Conservation (phyloP, 2,329 filamentous ascomycete species). For the Xylaria sp. region DNA sequence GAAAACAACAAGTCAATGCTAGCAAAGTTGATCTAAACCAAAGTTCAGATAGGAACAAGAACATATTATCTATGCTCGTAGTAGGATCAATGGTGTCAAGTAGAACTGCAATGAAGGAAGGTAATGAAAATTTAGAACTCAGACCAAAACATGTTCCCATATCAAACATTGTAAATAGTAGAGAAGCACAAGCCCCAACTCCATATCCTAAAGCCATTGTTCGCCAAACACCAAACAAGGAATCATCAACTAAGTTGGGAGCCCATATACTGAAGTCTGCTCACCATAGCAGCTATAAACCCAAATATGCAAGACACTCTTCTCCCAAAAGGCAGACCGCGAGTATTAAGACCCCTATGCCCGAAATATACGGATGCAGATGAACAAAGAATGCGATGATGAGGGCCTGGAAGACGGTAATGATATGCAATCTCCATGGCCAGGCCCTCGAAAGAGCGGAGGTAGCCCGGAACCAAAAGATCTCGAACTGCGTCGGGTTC, state of each 20-base stretch:
- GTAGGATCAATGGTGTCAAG: too few species aligned
- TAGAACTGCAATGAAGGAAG: too few species aligned
- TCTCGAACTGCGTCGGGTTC: conserved; percentile 6
- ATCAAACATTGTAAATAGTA: background rate
- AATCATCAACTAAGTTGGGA: too few species aligned
- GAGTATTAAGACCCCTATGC: background rate
- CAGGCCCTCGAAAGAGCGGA: background rate
- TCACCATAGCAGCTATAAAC: too few species aligned
- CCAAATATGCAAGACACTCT: background rate
- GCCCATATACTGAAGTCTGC: too few species aligned
- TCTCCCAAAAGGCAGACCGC: background rate
- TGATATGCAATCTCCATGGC: conserved; percentile 4
- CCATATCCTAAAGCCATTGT: background rate
- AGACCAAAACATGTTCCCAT: background rate
- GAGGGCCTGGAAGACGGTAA: background rate
- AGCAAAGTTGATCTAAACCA: too few species aligned
- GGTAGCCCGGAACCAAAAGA: background rate
- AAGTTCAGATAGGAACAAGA: too few species aligned
- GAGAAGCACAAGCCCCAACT: background rate
- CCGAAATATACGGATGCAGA: background rate
- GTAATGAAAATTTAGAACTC: too few species aligned
- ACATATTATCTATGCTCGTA: background rate
- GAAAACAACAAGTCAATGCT: too few species aligned
- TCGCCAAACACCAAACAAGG: background rate
- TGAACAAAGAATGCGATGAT: background rate